Conservation (phyloP, 352 stramenopile species). For the Globisporangium ultimum region DNA sequence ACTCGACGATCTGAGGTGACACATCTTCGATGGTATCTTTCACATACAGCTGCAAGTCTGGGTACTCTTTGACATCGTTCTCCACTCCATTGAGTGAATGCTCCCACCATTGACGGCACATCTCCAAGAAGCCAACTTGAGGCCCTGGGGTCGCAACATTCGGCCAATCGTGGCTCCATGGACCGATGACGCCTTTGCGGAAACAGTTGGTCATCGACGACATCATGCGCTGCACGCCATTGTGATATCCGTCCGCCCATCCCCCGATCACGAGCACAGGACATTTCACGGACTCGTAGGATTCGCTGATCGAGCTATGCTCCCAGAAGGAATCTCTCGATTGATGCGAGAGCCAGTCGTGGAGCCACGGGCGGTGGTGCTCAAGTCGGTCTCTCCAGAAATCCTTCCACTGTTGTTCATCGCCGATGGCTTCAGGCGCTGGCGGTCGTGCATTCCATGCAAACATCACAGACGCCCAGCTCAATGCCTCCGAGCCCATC, state of each 20-base stretch:
- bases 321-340: constrained; percentile 42
- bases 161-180: constrained; percentile 55
- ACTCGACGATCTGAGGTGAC: constrained; percentile 31
- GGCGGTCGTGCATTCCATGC: constrained; percentile 38
- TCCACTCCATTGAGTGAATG: constrained; percentile 27
- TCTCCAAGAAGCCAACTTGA: constrained; percentile 44
- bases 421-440: constrained; percentile 29
- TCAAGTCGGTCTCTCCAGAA: constrained; percentile 33
- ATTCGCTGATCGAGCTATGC: constrained; percentile 43
- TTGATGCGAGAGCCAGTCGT: constrained; percentile 46
- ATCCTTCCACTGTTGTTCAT: constrained; percentile 24
- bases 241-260: constrained; percentile 52
- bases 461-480: constrained; percentile 51
- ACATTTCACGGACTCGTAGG: constrained; percentile 29
- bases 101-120: constrained; percentile 48
- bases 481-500: constrained; percentile 44
- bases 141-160: constrained; percentile 39
- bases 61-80: constrained; percentile 21
- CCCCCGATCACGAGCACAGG: constrained; percentile 41
- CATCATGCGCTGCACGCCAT: constrained; percentile 44
- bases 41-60: constrained; percentile 46
- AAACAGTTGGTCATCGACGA: constrained; percentile 27
- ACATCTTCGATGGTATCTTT: constrained; percentile 35
- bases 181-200: constrained; percentile 38
- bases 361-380: constrained; percentile 38